phyloP scores from a whole-genome alignment of 345 rosid genomes.

The Hibiscus syriacus region DNA sequence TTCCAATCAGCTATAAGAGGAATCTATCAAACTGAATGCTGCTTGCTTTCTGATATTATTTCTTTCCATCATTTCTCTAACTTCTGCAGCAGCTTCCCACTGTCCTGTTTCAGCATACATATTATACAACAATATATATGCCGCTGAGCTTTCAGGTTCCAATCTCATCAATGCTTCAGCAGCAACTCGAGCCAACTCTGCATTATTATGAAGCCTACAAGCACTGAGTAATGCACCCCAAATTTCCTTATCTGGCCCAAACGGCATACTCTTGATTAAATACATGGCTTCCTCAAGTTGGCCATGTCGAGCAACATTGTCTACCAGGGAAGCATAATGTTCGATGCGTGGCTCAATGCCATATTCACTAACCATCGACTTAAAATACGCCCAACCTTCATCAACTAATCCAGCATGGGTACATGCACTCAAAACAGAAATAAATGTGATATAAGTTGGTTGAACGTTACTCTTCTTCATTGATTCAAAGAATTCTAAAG shows the following conservation, averaged over 20 bases:
- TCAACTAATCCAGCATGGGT: constrained; percentile 9
- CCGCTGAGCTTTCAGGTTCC: constrained; percentile 12
- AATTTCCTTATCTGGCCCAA: constrained; percentile 10
- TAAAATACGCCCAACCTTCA: constrained; percentile 12
- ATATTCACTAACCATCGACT: constrained; percentile 8
- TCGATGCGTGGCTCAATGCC: constrained; percentile 12
- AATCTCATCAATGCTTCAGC: constrained; percentile 14
- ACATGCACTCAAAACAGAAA: constrained; percentile 13
- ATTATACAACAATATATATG: constrained; percentile 10
- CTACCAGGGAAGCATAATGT: constrained; percentile 13
- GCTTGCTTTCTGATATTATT: constrained; percentile 5
- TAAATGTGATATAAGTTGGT: constrained; percentile 12
- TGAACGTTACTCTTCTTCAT: constrained; percentile 11
- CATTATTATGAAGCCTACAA: constrained; percentile 11
- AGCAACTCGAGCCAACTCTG: constrained; percentile 13
- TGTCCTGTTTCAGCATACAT: constrained; percentile 8
- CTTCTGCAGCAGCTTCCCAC: constrained; percentile 12
- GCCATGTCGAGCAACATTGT: constrained; percentile 10
- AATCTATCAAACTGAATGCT: constrained; percentile 6
- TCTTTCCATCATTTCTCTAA: constrained; percentile 13
- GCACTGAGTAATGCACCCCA: constrained; percentile 10
- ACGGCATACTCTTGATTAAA: constrained; percentile 9
- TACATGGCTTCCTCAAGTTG: constrained; percentile 13
- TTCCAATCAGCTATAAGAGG: constrained; percentile 6
- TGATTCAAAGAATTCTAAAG: constrained; percentile 8